Base-by-base conservation (phyloP, 1,284 basidiomycete genomes). In the Puccinia horiana region DNA sequence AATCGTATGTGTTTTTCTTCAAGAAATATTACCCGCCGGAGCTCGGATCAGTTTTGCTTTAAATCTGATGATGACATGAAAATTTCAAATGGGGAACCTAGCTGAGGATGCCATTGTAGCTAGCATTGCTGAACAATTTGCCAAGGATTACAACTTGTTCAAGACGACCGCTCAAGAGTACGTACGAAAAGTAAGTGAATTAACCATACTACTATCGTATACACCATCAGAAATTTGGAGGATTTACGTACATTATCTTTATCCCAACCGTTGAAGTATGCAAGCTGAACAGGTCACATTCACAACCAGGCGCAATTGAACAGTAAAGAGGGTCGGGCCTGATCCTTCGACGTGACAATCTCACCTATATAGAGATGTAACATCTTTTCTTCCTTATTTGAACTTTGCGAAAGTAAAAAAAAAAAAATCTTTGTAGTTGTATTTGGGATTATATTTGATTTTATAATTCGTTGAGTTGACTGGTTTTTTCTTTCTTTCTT, bases 51-150 rank as follows among this genome's bases (percentile, higher is more conserved):
- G n/a, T n/a, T n/a, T n/a, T n/a, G n/a, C n/a, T n/a, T n/a, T n/a
- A 23, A 12, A n/a, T 42, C 5, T 70, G n/a, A 56, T 70, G 20
- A 35, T 70, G 1, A 54, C 29, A 20, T 9, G 20, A 47, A 42
- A 42, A n/a, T n/a, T n/a, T n/a, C n/a, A 44, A 29, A n/a, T 67
- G 32, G 37, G 14, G n/a, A 54, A 23, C 35, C 18, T 65, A 81
- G 78, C 78, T 26, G 78, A 81, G 37, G 78, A 81, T 49, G 78
- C 78, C 5, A 72, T 81, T 35, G 78, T 81, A 23, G 78, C 78
- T 14, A 73, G 54, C 37, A 49, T 74, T 16, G 78, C 78, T 74
- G 78, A 81, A 74, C 78, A 73, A 35, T 81, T 54, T 58, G 11
- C 29, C 12, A 81, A 81, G 58, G 69, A 81, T 42, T 56, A 69